These are phyloP conservation scores for Coemansia sp. DNA, from an alignment of 371 early-diverging fungal genomes.

Conservation along the genomic window DNA sequence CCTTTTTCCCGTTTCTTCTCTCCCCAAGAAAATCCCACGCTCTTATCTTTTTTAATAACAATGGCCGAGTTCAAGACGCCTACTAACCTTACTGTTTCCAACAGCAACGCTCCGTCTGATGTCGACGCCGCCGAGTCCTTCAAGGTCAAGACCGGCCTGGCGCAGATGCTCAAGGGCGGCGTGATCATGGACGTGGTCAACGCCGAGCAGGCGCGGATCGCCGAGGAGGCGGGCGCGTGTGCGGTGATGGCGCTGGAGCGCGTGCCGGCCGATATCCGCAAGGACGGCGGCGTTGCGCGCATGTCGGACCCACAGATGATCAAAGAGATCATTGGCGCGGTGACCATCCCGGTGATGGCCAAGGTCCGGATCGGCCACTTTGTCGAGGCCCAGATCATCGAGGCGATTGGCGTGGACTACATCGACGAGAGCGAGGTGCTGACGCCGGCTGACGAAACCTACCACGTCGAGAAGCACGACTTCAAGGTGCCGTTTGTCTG, in stretches of 20 bases:
- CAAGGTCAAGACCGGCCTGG: conserved; percentile 90
- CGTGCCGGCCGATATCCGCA: conserved; percentile 98
- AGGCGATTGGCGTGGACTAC: conserved; percentile 89
- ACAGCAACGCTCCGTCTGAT: background rate
- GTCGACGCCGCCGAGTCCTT: conserved; percentile 37
- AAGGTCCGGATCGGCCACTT: conserved; percentile 98
- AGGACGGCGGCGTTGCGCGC: conserved; percentile 96
- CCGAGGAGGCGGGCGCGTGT: conserved; percentile 97
- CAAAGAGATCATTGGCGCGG: conserved; percentile 91
- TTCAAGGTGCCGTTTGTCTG: conserved; percentile 94
- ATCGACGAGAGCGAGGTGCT: conserved; percentile 97
- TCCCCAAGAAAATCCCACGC: too few species aligned
- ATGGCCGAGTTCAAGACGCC: too few species aligned
- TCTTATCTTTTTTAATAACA: too few species aligned
- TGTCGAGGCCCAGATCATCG: conserved; percentile 96
- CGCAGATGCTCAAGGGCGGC: conserved; percentile 97
- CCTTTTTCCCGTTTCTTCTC: too few species aligned
- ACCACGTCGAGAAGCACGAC: conserved; percentile 89
- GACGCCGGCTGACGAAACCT: conserved; percentile 89
- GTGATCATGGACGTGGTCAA: conserved; percentile 99
- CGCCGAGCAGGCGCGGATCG: conserved; percentile 95
- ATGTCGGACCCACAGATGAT: conserved; percentile 99
- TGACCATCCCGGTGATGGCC: conserved; percentile 98
- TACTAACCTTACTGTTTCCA: background rate
- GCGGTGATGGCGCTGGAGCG: conserved; percentile 99